Evolutionary conservation across 2,329 filamentous ascomycete genomes (phyloP), one percentile per base, ranked within the genome.

Genomic region (Fusarium tuaranense): DNA sequence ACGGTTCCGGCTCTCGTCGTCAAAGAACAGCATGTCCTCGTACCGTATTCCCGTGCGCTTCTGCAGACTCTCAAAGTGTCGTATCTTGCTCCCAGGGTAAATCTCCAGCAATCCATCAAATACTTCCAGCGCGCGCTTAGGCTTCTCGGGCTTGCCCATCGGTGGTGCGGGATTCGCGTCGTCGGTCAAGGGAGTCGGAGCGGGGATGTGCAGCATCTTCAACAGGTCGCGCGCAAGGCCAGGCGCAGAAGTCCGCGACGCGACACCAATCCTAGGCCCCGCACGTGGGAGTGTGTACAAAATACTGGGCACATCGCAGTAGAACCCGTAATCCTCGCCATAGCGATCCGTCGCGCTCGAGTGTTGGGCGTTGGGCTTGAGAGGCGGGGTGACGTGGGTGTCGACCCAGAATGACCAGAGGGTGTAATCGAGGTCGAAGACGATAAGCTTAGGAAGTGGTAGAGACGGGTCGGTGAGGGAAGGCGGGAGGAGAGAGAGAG

Each of bases 351-450:
- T 83, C 64, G 83, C 86, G 73, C 83, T 83, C 69, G 80, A 85
- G 84, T 82, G 83, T 9, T 81, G 72, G 0, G 85, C 66, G 64
- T 86, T 84, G 8, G 87, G 78, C 75, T 88, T 88, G 20, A 98
- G 84, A 0, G 95, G 95, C 8, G 91, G 89, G 27, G 91, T 90
- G 78, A 97, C 93, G 84, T 98, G 95, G 5, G 95, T 98, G 86
- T 98, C 97, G 2, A 97, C 92, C 96, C 96, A 98, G 85, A 98
- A 98, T 6, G 95, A 95, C 97, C 96, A 98, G n/a, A 98, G 88
- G 0, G 97, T 98, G 87, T 98, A 98, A 87, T 98, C 96, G 72
- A 98, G 91, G 82, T 98, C 97, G 85, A 98, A 98, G 73, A 97
- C 94, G 78, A 98, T 89, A 76, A 98, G 88, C 71, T 92, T 91